Evolutionary conservation across 495 filamentous ascomycete species (phyloP).

Genomic region (Penicillium bovifimosum): DNA sequence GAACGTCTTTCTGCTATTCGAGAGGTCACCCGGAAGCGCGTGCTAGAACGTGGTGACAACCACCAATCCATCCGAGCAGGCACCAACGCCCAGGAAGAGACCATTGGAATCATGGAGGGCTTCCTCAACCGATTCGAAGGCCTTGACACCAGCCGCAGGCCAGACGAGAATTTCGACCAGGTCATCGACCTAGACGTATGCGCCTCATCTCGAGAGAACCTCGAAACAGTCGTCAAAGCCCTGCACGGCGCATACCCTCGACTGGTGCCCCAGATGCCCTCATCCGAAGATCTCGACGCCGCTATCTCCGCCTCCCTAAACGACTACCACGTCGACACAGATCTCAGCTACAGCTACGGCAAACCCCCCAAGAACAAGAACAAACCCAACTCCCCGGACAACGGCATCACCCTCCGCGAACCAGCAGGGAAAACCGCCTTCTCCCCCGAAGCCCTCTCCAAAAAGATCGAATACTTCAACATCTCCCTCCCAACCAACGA

Average conservation of each 20-base stretch:
- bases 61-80: slow-evolving; percentile 94
- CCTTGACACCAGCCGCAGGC: slow-evolving; percentile 53
- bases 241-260: slow-evolving; percentile 69
- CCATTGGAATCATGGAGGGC: slow-evolving; percentile 89
- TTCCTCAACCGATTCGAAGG: slow-evolving; percentile 84
- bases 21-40: slow-evolving; percentile 68
- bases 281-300: slow-evolving; percentile 65
- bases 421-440: slow-evolving; percentile 1
- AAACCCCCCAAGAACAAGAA: slow-evolving; percentile 37
- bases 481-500: slow-evolving; percentile 56
- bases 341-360: slow-evolving; percentile 49
- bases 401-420: slow-evolving; percentile 11
- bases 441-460: slow-evolving; percentile 24
- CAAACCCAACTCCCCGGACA: slow-evolving; percentile 18
- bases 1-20: slow-evolving; percentile 57
- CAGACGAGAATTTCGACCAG: slow-evolving; percentile 73
- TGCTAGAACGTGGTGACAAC: slow-evolving; percentile 85
- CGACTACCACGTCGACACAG: slow-evolving; percentile 71
- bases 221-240: slow-evolving; percentile 69
- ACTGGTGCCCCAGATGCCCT: slow-evolving; percentile 66
- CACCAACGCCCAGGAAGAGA: slow-evolving; percentile 57
- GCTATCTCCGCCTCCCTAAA: slow-evolving; percentile 72
- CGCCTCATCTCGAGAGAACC: slow-evolving; percentile 71
- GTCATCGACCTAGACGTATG: slow-evolving; percentile 81
- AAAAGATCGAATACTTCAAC: slow-evolving; percentile 78